Percentiles rank a stretch among this genome's conserved stretches.
Evolutionary conservation across 2,329 filamentous ascomycete species (phyloP).

Genomic region (Macroventuria anomochaeta): DNA sequence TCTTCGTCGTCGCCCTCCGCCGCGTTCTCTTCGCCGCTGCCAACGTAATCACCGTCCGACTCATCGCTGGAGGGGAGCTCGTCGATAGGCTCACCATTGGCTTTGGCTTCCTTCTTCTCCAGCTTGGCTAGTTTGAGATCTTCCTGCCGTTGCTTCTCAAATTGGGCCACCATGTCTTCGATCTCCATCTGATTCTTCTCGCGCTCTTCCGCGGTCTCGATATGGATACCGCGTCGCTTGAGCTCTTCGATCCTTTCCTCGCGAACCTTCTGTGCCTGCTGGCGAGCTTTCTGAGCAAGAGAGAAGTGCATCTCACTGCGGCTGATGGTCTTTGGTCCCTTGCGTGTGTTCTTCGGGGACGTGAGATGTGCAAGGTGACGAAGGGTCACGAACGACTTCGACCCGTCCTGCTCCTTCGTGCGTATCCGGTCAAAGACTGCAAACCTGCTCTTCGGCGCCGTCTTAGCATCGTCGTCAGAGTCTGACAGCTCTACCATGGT

Average conservation of each 20-base stretch:
- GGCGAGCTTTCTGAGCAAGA: constrained; percentile 74
- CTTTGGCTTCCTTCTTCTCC: constrained; percentile 77
- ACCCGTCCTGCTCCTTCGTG: constrained; percentile 66
- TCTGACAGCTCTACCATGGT: constrained; percentile 52
- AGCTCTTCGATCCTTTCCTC: constrained; percentile 78
- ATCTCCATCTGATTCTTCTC: constrained; percentile 81
- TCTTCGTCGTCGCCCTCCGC: constrained; percentile 47
- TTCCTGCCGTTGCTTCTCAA: constrained; percentile 82
- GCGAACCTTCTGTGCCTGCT: constrained; percentile 80
- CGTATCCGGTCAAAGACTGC: constrained; percentile 73
- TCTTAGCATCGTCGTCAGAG: constrained; percentile 69
- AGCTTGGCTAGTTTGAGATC: constrained; percentile 77
- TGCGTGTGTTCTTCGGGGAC: constrained; percentile 58
- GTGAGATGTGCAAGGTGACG: constrained; percentile 77
- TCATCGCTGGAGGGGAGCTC: constrained; percentile 59
- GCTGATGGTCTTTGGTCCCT: constrained; percentile 66
- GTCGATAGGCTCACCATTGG: constrained; percentile 56
- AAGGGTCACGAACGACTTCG: constrained; percentile 69
- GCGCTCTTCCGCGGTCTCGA: constrained; percentile 87
- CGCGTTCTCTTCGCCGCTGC: constrained; percentile 55
- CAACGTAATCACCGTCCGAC: constrained; percentile 60
- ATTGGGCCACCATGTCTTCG: constrained; percentile 72
- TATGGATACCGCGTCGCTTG: constrained; percentile 76
- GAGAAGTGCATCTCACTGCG: constrained; percentile 70
- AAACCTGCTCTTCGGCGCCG: constrained; percentile 49